These are phyloP conservation scores for Mitragyna speciosa DNA, from an alignment of 257 asterid genomes.

Conservation along the genomic window DNA sequence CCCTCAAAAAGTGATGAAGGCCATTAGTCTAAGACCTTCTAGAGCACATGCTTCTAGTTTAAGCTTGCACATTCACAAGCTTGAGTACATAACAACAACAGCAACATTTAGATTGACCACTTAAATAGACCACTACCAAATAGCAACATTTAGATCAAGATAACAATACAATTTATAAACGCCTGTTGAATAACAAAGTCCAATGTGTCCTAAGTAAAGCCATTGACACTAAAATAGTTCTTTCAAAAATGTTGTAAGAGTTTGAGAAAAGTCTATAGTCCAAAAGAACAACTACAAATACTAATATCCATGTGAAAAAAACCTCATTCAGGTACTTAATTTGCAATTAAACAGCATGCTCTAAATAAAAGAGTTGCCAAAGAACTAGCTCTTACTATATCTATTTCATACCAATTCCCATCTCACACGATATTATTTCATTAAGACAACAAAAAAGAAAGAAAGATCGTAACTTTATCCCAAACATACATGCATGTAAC, in stretches of 20 bases:
- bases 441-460: neutral
- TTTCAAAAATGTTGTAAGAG: neutral
- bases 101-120: too few relatives aligned
- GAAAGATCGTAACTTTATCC: neutral
- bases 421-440: neutral
- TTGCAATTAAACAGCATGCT: neutral
- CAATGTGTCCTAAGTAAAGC: neutral
- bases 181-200: slow-evolving; percentile 9
- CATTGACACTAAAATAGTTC: neutral
- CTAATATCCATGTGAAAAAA: neutral
- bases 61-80: too few relatives aligned
- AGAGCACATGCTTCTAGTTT: too few relatives aligned
- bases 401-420: neutral
- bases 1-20: too few relatives aligned
- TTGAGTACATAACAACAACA: too few relatives aligned
- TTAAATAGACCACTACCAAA: neutral
- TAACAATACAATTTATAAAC: neutral
- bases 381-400: neutral
- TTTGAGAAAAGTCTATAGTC: neutral
- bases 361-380: neutral
- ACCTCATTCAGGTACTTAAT: neutral
- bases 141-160: neutral
- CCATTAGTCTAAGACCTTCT: too few relatives aligned
- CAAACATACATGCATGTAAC: slow-evolving; percentile 1
- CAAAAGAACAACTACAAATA: neutral